Percentiles rank a stretch among this genome's conserved stretches.
These are phyloP conservation scores for Dactylellina haptotyla DNA, from an alignment of 2,329 filamentous ascomycete genomes.

Conservation along the genomic window DNA sequence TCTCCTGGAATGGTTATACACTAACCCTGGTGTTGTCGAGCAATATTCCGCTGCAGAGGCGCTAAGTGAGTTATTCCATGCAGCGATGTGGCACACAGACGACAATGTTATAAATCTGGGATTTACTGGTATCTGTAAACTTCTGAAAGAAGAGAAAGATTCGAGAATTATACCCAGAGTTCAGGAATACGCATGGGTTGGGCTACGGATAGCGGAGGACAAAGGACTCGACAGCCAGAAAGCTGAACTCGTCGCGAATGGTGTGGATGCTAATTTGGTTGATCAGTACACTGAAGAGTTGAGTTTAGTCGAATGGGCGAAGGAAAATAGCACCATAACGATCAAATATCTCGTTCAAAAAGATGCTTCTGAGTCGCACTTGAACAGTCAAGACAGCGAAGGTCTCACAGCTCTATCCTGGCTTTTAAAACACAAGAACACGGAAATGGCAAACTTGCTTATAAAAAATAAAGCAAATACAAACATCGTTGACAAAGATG, in stretches of 20 bases:
- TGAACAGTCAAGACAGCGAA: conserved; percentile 13
- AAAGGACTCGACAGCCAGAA: conserved; percentile 11
- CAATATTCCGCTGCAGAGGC: neutral
- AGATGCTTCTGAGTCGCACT: conserved; percentile 2
- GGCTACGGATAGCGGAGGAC: conserved; percentile 30
- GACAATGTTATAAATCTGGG: conserved; percentile 4
- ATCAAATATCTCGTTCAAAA: conserved; percentile 19
- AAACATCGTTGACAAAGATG: conserved; percentile 24
- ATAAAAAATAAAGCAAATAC: conserved; percentile 9
- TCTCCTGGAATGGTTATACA: conserved; percentile 17
- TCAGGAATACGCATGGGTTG: conserved; percentile 38
- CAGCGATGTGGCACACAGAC: conserved; percentile 31
- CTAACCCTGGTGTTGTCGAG: conserved; percentile 3
- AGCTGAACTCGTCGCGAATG: conserved; percentile 10
- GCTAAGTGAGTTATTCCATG: conserved; percentile 22
- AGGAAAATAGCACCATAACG: conserved; percentile 11
- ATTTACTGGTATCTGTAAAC: conserved; percentile 25
- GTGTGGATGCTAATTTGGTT: conserved; percentile 18
- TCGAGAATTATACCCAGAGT: neutral
- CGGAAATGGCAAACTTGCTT: conserved; percentile 23
- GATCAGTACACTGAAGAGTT: conserved; percentile 5
- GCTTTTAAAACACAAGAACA: conserved; percentile 36
- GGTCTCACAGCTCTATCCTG: conserved; percentile 27
- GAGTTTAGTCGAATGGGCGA: conserved; percentile 30
- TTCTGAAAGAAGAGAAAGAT: conserved; percentile 13